These are phyloP conservation scores for Pseudogymnoascus sp. DNA, from an alignment of 2,329 filamentous ascomycete genomes.

Conservation along the genomic window DNA sequence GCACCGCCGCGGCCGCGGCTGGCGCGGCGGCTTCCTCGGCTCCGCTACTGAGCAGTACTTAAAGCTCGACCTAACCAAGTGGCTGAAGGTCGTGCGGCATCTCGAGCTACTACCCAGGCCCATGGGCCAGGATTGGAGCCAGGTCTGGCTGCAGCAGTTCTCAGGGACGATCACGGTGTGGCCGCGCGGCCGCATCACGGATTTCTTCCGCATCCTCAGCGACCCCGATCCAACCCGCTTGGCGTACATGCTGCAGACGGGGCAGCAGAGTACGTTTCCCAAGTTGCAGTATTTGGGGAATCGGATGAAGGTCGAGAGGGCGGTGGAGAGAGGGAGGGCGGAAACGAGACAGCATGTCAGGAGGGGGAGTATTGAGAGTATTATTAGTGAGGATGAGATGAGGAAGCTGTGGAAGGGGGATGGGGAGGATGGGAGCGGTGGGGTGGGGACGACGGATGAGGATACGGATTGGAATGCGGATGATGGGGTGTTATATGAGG, in stretches of 20 bases:
- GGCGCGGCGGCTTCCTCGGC: constrained; percentile 91
- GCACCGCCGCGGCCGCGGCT: constrained; percentile 85
- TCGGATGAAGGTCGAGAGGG: constrained; percentile 71
- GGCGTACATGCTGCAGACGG: constrained; percentile 82
- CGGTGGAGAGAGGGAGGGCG: constrained; percentile 52
- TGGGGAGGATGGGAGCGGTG: neutral
- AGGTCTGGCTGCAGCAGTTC: constrained; percentile 93
- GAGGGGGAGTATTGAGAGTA: constrained; percentile 50
- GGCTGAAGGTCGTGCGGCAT: constrained; percentile 89
- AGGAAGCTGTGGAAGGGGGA: constrained; percentile 24
- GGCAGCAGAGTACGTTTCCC: constrained; percentile 82
- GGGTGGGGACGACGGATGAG: constrained; percentile 8
- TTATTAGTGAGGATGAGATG: constrained; percentile 55
- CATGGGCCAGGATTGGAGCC: constrained; percentile 90
- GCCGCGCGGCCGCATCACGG: constrained; percentile 71
- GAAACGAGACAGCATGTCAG: constrained; percentile 44
- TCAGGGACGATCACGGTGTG: constrained; percentile 93
- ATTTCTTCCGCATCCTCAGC: constrained; percentile 79
- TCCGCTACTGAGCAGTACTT: constrained; percentile 89
- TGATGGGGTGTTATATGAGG: constrained; percentile 1
- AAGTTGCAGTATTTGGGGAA: constrained; percentile 90
- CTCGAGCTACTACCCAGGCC: constrained; percentile 85
- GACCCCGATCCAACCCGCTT: constrained; percentile 72
- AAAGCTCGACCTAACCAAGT: constrained; percentile 94
- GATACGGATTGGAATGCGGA: constrained; percentile 6